phyloP scores from a whole-genome alignment of 1,139 yeast genomes.

The Diutina catenulata region DNA sequence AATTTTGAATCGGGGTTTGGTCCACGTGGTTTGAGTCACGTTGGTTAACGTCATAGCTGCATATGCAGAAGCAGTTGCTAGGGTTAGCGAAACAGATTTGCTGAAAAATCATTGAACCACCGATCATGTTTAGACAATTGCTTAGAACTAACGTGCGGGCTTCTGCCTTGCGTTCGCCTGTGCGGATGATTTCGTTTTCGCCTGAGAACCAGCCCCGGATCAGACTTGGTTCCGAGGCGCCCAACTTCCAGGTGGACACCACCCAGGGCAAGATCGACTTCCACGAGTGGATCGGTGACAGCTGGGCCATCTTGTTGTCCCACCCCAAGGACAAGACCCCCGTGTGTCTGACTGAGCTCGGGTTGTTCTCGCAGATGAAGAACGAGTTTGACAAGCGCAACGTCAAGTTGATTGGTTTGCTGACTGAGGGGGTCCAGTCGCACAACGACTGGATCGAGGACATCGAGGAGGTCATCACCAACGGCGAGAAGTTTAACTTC shows the following conservation, averaged over 20 bases:
- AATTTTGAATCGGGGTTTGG: no score
- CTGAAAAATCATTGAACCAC: no score
- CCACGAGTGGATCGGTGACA: slow-evolving; percentile 61
- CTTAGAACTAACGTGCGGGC: slow-evolving; percentile 3
- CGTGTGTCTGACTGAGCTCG: slow-evolving; percentile 89
- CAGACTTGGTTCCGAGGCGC: slow-evolving; percentile 61
- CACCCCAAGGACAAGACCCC: slow-evolving; percentile 96
- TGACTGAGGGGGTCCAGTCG: slow-evolving; percentile 67
- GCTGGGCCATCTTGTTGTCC: slow-evolving; percentile 75
- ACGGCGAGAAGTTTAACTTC: slow-evolving; percentile 59
- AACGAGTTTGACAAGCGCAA: slow-evolving; percentile 74
- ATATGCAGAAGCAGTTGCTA: no score
- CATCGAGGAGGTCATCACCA: slow-evolving; percentile 62
- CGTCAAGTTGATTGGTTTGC: slow-evolving; percentile 75
- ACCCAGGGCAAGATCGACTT: slow-evolving; percentile 69
- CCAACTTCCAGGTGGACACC: slow-evolving; percentile 71
- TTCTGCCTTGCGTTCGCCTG: background rate
- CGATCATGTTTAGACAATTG: slow-evolving; percentile 4
- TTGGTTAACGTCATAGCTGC: no score
- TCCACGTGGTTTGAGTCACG: no score
- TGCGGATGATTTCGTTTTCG: slow-evolving; percentile 29
- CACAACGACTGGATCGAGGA: slow-evolving; percentile 81
- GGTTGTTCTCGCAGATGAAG: slow-evolving; percentile 78
- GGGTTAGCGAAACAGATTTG: no score
- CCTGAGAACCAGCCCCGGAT: slow-evolving; percentile 60